Evolutionary conservation across 768 basidiomycete genomes (phyloP).

Genomic region (Hericium rajendrae): DNA sequence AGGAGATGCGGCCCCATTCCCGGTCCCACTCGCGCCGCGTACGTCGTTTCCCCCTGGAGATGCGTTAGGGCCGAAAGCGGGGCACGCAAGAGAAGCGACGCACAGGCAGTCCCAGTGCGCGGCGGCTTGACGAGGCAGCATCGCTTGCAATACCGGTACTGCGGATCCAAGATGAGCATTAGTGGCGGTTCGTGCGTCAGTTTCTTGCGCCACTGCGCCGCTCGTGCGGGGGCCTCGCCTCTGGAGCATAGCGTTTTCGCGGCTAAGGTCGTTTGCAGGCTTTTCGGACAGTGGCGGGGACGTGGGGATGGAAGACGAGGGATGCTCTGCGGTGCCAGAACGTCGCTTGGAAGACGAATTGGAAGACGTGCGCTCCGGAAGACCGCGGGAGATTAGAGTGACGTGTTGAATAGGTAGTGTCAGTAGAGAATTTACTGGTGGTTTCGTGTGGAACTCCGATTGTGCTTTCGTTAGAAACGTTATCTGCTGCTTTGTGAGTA

Average conservation of each 20-base stretch:
- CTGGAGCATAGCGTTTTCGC: background rate
- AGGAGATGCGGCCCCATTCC: conserved; percentile 74
- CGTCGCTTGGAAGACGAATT: too few relatives aligned
- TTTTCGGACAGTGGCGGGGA: background rate
- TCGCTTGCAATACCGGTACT: conserved; percentile 54
- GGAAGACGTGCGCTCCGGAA: too few relatives aligned
- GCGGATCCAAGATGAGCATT: conserved; percentile 45
- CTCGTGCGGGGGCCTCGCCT: too few relatives aligned
- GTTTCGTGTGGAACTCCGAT: background rate
- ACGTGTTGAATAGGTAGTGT: background rate
- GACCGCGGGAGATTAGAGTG: too few relatives aligned
- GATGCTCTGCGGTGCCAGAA: too few relatives aligned
- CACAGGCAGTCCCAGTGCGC: conserved; percentile 52
- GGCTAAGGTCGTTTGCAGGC: background rate
- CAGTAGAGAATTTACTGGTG: background rate
- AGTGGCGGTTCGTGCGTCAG: conserved; percentile 23
- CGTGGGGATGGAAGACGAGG: too few relatives aligned
- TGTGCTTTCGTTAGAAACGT: background rate
- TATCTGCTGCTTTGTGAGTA: too few relatives aligned
- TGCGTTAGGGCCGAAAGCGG: background rate
- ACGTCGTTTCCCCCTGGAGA: conserved; percentile 38
- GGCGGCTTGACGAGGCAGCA: conserved; percentile 67
- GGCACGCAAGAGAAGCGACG: conserved; percentile 12
- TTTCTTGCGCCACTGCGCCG: too few relatives aligned
- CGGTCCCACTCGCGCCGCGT: conserved; percentile 50